Evolutionary conservation across 2,329 filamentous ascomycete species (phyloP).

Genomic region (Chaetomium strumarium): DNA sequence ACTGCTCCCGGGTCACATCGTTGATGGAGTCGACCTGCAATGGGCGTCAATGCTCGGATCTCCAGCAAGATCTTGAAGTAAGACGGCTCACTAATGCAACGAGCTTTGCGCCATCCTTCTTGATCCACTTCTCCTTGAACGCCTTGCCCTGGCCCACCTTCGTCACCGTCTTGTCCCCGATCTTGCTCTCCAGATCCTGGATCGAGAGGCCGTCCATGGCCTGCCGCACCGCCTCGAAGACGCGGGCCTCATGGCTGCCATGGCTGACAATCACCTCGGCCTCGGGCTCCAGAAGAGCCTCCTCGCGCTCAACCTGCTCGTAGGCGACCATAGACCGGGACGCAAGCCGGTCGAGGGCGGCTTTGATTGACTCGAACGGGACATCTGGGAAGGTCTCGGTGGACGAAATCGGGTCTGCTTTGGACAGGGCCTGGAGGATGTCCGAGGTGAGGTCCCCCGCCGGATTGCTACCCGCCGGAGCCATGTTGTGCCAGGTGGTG

Average conservation of each 20-base stretch:
- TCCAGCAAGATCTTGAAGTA: conserved; percentile 27
- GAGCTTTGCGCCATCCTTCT: conserved; percentile 47
- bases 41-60: conserved; percentile 36
- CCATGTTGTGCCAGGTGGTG: conserved; percentile 17
- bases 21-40: conserved; percentile 62
- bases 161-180: conserved; percentile 66
- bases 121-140: conserved; percentile 75
- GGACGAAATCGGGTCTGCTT: conserved; percentile 60
- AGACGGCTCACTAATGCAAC: conserved; percentile 43
- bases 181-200: conserved; percentile 60
- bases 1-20: conserved; percentile 71
- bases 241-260: conserved; percentile 76
- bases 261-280: conserved; percentile 65
- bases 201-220: conserved; percentile 78
- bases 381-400: conserved; percentile 62
- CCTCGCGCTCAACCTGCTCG: conserved; percentile 74
- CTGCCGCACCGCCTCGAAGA: conserved; percentile 67
- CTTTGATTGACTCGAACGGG: conserved; percentile 68
- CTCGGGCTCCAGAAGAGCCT: conserved; percentile 68
- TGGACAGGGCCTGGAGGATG: conserved; percentile 60
- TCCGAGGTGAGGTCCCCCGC: conserved; percentile 56
- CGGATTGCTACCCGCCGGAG: conserved; percentile 12
- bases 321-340: conserved; percentile 85
- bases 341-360: conserved; percentile 76
- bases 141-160: conserved; percentile 93